phyloP scores from a whole-genome alignment of 2,329 filamentous ascomycete species.

The Pyrenophora graminea region DNA sequence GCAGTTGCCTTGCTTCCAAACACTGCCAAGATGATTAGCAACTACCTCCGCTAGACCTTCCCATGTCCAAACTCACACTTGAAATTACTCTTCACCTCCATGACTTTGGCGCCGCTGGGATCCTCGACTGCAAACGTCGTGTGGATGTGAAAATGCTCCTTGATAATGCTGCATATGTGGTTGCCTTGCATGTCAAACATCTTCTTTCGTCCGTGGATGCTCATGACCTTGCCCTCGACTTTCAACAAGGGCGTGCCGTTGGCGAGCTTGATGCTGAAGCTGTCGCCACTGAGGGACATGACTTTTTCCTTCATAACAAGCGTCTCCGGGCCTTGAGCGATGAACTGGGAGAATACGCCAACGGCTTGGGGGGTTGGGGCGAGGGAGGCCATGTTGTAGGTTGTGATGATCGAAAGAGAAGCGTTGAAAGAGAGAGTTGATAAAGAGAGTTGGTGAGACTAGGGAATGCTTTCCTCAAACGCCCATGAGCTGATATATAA shows the following conservation, averaged over 20 bases:
- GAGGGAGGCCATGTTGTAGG: conserved; percentile 17
- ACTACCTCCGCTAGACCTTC: too few relatives aligned
- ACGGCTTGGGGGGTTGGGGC: conserved; percentile 24
- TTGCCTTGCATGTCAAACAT: conserved; percentile 59
- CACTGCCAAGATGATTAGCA: conserved; percentile 45
- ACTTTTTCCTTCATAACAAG: conserved; percentile 66
- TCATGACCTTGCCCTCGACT: conserved; percentile 60
- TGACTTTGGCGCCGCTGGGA: conserved; percentile 33
- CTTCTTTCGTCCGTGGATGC: conserved; percentile 60
- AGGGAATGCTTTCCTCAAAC: too few relatives aligned
- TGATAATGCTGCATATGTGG: conserved; percentile 63
- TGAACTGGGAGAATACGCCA: conserved; percentile 37
- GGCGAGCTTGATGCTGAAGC: conserved; percentile 64
- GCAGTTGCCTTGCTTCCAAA: conserved; percentile 60
- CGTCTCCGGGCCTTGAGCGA: conserved; percentile 44
- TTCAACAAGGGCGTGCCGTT: conserved; percentile 60
- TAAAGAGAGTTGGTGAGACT: background rate
- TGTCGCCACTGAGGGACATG: conserved; percentile 65
- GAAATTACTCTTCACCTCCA: conserved; percentile 62
- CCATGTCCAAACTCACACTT: conserved; percentile 47
- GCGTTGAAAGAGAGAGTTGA: background rate
- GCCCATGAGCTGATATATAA: background rate
- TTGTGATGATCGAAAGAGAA: background rate
- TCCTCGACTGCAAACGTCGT: too few relatives aligned
- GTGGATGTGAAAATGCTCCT: conserved; percentile 50